These are phyloP conservation scores for Periconia macrospinosa DNA, from an alignment of 2,329 filamentous ascomycete species.

Conservation along the genomic window DNA sequence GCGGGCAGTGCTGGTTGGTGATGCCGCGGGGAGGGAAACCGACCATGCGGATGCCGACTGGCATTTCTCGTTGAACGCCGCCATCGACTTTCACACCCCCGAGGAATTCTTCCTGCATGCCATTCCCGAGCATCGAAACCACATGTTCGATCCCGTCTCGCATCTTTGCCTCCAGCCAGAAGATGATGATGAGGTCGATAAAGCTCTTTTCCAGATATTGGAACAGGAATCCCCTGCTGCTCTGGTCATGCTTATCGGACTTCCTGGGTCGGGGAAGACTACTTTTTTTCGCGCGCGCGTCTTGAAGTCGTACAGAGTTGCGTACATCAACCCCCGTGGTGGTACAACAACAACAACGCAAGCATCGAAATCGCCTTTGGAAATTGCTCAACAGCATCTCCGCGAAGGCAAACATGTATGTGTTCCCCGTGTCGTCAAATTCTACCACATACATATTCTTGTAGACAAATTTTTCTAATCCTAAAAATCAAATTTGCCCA, in stretches of 20 bases:
- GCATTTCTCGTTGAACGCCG: not conserved
- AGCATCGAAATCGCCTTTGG: too few species aligned
- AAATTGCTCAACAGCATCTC: too few species aligned
- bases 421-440: too few species aligned
- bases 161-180: not conserved
- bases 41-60: not conserved
- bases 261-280: conserved; percentile 2
- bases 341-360: too few species aligned
- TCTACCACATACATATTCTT: too few species aligned
- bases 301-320: too few species aligned
- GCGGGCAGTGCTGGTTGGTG: not conserved
- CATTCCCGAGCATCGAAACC: not conserved
- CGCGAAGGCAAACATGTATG: too few species aligned
- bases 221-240: too few species aligned
- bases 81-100: not conserved
- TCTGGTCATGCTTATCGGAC: not conserved
- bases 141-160: not conserved
- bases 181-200: not conserved
- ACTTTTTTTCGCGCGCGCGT: conserved; percentile 1
- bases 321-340: too few species aligned
- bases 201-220: too few species aligned
- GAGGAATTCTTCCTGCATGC: not conserved
- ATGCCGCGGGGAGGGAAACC: not conserved
- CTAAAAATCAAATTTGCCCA: too few species aligned
- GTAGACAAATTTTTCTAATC: too few species aligned